phyloP scores from a whole-genome alignment of 495 filamentous ascomycete genomes.

The Parmelia sp. region DNA sequence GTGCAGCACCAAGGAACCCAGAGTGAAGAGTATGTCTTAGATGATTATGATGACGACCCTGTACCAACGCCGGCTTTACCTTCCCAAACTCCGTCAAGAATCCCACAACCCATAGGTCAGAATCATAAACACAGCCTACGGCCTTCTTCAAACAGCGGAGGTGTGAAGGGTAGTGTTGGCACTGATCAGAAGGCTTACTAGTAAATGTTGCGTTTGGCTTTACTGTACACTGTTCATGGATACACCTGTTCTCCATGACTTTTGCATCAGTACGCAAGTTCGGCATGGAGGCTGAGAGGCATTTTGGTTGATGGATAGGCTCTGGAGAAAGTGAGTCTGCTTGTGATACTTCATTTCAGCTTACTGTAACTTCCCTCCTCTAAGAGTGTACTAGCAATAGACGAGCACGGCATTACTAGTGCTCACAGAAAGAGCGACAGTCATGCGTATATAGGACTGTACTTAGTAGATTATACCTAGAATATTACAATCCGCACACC shows the following conservation, averaged over 20 bases:
- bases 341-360: background rate
- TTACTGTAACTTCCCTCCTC: background rate
- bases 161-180: background rate
- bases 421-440: background rate
- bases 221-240: background rate
- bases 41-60: constrained; percentile 52
- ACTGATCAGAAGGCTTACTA: background rate
- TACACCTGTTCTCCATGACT: background rate
- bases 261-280: background rate
- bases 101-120: constrained; percentile 22
- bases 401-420: background rate
- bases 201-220: background rate
- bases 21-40: constrained; percentile 48
- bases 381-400: background rate
- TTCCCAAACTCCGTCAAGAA: constrained; percentile 24
- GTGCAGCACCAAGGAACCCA: constrained; percentile 41
- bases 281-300: background rate
- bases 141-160: constrained; percentile 14
- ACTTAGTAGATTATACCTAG: background rate
- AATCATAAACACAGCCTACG: constrained; percentile 12
- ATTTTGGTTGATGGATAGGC: background rate
- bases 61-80: constrained; percentile 37
- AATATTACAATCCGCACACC: background rate
- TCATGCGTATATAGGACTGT: background rate
- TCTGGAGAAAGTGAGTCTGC: background rate